Evolutionary conservation across 129 eudicot genomes (phyloP), one percentile per base, ranked within the genome.

Genomic region (Flaveria robusta): DNA sequence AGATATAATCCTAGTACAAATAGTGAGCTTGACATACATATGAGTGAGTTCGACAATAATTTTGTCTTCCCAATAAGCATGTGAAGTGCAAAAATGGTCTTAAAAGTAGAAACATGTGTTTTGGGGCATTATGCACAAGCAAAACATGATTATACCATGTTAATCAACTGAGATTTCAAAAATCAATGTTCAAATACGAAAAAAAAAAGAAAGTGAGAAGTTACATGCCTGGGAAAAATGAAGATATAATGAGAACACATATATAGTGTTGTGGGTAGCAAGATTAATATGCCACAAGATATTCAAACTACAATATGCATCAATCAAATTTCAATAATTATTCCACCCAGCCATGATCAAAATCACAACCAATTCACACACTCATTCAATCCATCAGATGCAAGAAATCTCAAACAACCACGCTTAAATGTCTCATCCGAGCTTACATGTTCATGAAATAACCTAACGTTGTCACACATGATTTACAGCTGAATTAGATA

Each of bases 1-100:
- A 58, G 41, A 67, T 55, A 67, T 31, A 50, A 9, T 75, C 65
- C 72, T 65, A 75, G 63, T 49, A 65, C 41, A 65, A 27, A 18
- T 49, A 66, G 15, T 49, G 22, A 66, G 51, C 67, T 66, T 39
- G 43, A 52, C 29, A 24, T 14, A 45, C 27, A 67, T 15, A 39
- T 39, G 19, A 16, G n/a, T 14, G 13, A 23, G 8, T 15, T 65
- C 51, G 13, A 34, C 20, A 6, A 54, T 50, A 29, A 14, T 51
- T 71, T 51, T 10, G 29, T 9, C 43, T 43, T 29, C 34, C 49
- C 76, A 37, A 63, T 13, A 63, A 63, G 65, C 31, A 58, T 58
- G 31, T 23, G 9, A 7, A 49, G 20, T 37, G 50, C 1, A 2
- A 52, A 72, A 72, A 52, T 1, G 13, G 37, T 72, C 54, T 5